Evolutionary conservation across 2,329 filamentous ascomycete genomes (phyloP), one percentile per base, ranked within the genome.

Genomic region (Penicillium sp.): DNA sequence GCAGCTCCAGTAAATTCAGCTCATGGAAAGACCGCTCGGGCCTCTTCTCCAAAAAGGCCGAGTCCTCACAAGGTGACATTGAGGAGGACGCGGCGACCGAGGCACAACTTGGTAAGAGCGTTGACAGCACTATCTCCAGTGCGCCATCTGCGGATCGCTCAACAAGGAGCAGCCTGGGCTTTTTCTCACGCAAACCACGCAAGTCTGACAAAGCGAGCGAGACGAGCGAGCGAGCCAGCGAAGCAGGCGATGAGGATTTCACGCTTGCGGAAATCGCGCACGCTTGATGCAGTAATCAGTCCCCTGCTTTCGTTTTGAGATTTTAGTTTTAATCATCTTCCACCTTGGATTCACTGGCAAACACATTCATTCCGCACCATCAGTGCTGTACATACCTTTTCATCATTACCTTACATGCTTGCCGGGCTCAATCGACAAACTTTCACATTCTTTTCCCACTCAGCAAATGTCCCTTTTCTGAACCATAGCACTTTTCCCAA

Each of bases 1-100:
- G 73, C 43, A 75, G 71, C 55, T 74, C 72, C 9, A 70, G 73
- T 63, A 77, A 75, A 51, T 76, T 76, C 57, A 75, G 73, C 42
- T 72, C 73, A 11, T 77, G 74, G 74, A 76, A 76, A 57, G 73
- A 76, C 46, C 71, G 74, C 35, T 68, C 67, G 6, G 66, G 70
- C 9, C 54, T 76, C 5, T 76, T 76, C 51, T 74, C 67, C 38
- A 73, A 72, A 55, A 74, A 72, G 55, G 69, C 66, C 29, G 70
- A 74, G 41, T 59, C 70, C 13, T 63, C 66, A 13, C 67, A 70
- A 42, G 71, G 66, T 29, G 72, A 76, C 47, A 66, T 70, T 50
- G 73, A 74, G 32, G 72, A 72, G 49, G 73, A 75, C 45, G 63
- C 55, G 34, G 53, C 57, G 32, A 63, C 58, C 47, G 71, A 73